A percentile compares a stretch with the other conserved stretches of the same genome.
Conservation (phyloP, 306 rosid species). For the Begonia loranthoides region DNA sequence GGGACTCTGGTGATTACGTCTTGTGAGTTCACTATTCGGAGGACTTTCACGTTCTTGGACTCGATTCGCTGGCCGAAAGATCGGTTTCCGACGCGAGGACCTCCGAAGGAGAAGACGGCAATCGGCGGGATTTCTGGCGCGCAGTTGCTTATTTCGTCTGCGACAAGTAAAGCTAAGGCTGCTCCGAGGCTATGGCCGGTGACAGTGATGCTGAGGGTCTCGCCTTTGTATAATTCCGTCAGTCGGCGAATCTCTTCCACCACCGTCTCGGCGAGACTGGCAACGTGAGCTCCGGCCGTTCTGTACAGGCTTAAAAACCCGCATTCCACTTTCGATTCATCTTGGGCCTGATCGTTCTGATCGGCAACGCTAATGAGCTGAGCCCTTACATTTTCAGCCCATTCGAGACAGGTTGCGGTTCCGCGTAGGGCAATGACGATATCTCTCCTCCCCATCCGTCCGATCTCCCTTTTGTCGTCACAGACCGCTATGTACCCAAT, state of each 20-base stretch:
- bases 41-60: constrained; percentile 36
- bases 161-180: constrained; percentile 61
- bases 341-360: neutral
- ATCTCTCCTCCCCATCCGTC: constrained; percentile 73
- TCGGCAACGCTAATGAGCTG: constrained; percentile 22
- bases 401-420: constrained; percentile 86
- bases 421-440: constrained; percentile 82
- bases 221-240: constrained; percentile 42
- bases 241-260: constrained; percentile 53
- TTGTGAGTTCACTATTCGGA: constrained; percentile 73
- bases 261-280: constrained; percentile 55
- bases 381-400: constrained; percentile 85
- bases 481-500: constrained; percentile 85
- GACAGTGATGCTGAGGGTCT: constrained; percentile 54
- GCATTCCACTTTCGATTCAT: constrained; percentile 49
- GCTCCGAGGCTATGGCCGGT: constrained; percentile 92
- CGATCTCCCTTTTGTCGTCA: constrained; percentile 58
- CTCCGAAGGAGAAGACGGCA: constrained; percentile 80
- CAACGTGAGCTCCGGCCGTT: constrained; percentile 59
- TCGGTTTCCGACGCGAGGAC: constrained; percentile 78
- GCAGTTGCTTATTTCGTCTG: constrained; percentile 48
- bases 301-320: constrained; percentile 71
- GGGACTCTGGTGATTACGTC: constrained; percentile 79
- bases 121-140: constrained; percentile 33
- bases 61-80: constrained; percentile 34